phyloP scores from a whole-genome alignment of 1,284 basidiomycete genomes.

The Thelephora terrestris region DNA sequence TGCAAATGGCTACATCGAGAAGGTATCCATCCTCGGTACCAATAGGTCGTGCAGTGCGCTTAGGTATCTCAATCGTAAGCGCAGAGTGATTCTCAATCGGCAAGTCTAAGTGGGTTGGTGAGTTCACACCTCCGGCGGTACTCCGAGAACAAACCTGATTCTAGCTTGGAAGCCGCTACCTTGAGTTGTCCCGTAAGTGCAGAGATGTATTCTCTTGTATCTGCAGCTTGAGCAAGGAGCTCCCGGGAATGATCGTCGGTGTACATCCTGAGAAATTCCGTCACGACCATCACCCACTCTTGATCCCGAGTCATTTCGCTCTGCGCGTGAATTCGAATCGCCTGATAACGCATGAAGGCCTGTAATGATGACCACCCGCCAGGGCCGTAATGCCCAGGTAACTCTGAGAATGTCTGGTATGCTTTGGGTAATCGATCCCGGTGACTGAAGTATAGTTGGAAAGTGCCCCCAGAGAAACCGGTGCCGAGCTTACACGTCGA shows the following conservation, averaged over 20 bases:
- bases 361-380: constrained; percentile 72
- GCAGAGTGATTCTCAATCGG: constrained; percentile 58
- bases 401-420: constrained; percentile 58
- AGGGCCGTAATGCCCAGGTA: constrained; percentile 76
- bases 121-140: not conserved
- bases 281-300: constrained; percentile 65
- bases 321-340: constrained; percentile 51
- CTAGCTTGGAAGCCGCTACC: constrained; percentile 37
- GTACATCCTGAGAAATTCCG: constrained; percentile 61
- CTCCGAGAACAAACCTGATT: constrained; percentile 38
- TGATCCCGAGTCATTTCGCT: constrained; percentile 47
- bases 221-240: constrained; percentile 40
- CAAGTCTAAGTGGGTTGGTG: constrained; percentile 36
- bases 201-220: constrained; percentile 41
- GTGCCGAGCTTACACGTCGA: constrained; percentile 64
- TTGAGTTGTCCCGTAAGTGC: constrained; percentile 42
- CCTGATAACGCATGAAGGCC: constrained; percentile 61
- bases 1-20: constrained; percentile 47
- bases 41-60: constrained; percentile 34
- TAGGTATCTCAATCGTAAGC: constrained; percentile 39
- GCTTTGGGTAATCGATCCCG: constrained; percentile 54
- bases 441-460: constrained; percentile 34
- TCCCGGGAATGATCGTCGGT: constrained; percentile 45
- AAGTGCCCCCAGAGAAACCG: too few relatives aligned
- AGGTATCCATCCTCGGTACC: constrained; percentile 55